A percentile compares a stretch with the other conserved stretches of the same genome.
These are phyloP conservation scores for Phytophthora podocarpi DNA, from an alignment of 352 stramenopile species.

Conservation along the genomic window DNA sequence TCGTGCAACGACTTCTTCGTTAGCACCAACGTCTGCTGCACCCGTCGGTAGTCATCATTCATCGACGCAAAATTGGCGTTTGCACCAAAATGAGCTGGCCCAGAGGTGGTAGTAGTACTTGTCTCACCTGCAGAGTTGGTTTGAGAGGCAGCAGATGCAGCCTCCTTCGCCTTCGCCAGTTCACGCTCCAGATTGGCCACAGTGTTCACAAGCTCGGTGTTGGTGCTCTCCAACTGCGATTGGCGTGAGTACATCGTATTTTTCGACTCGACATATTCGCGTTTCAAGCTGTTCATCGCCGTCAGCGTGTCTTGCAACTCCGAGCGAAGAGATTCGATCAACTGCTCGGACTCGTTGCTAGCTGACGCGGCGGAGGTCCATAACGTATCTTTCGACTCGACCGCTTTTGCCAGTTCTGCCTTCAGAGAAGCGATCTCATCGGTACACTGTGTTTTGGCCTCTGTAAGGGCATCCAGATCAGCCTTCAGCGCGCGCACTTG, in stretches of 20 bases:
- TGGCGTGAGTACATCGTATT: conserved; percentile 75
- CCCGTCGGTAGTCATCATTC: conserved; percentile 61
- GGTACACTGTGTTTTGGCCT: conserved; percentile 41
- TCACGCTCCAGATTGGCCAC: conserved; percentile 72
- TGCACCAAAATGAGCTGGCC: conserved; percentile 9
- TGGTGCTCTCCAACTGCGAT: conserved; percentile 75
- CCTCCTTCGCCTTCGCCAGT: conserved; percentile 50
- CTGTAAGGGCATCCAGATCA: conserved; percentile 46
- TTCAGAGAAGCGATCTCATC: conserved; percentile 51
- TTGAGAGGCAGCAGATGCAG: conserved; percentile 7
- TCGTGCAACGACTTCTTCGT: conserved; percentile 84
- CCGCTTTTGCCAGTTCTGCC: conserved; percentile 47
- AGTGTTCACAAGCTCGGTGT: conserved; percentile 68
- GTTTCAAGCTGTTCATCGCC: conserved; percentile 62
- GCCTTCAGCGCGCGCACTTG: conserved; percentile 52
- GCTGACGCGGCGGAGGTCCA: conserved; percentile 72
- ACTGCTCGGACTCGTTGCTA: conserved; percentile 69
- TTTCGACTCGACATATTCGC: conserved; percentile 68
- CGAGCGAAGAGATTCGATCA: conserved; percentile 58
- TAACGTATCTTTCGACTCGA: conserved; percentile 71
- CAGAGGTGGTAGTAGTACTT: background rate
- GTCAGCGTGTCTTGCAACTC: conserved; percentile 76
- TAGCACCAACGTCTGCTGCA: conserved; percentile 67
- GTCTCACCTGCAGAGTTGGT: background rate
- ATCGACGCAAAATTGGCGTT: conserved; percentile 34